Percentiles rank a stretch among this genome's conserved stretches.
Conservation (phyloP, 2,329 filamentous ascomycete genomes). For the Metarhizium guizhouense region DNA sequence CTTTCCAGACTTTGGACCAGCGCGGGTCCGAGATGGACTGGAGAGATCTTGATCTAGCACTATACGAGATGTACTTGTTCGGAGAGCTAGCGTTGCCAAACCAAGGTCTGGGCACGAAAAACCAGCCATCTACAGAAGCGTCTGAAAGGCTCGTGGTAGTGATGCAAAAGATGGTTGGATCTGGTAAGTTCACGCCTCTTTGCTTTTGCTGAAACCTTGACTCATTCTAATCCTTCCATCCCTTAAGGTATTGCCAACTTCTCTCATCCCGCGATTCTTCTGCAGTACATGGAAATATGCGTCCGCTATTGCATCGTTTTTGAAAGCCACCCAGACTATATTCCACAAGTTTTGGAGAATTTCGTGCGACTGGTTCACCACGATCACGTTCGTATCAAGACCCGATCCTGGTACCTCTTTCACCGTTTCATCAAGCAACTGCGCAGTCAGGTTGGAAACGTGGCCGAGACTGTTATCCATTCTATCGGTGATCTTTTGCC, state of each 20-base stretch:
- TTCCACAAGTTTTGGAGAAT: slow-evolving; percentile 79
- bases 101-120: slow-evolving; percentile 79
- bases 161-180: slow-evolving; percentile 94
- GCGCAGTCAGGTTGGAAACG: slow-evolving; percentile 72
- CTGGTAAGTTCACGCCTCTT: slow-evolving; percentile 47
- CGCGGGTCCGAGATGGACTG: slow-evolving; percentile 73
- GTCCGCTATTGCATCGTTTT: slow-evolving; percentile 92
- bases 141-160: slow-evolving; percentile 78
- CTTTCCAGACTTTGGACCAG: slow-evolving; percentile 72
- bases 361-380: slow-evolving; percentile 90
- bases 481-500: slow-evolving; percentile 80
- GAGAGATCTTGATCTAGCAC: slow-evolving; percentile 86
- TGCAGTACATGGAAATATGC: slow-evolving; percentile 98
- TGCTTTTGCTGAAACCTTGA: not conserved
- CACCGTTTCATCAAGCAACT: slow-evolving; percentile 86
- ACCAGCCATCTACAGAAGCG: slow-evolving; percentile 68
- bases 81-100: slow-evolving; percentile 88
- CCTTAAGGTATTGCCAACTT: slow-evolving; percentile 68
- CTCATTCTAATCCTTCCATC: not conserved
- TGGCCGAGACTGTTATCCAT: slow-evolving; percentile 84
- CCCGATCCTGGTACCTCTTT: slow-evolving; percentile 95
- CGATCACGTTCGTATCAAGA: slow-evolving; percentile 75
- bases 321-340: slow-evolving; percentile 70
- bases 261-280: slow-evolving; percentile 80
- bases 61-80: slow-evolving; percentile 93